Conservation (phyloP, 768 basidiomycete genomes). For the Inosperma sp. region DNA sequence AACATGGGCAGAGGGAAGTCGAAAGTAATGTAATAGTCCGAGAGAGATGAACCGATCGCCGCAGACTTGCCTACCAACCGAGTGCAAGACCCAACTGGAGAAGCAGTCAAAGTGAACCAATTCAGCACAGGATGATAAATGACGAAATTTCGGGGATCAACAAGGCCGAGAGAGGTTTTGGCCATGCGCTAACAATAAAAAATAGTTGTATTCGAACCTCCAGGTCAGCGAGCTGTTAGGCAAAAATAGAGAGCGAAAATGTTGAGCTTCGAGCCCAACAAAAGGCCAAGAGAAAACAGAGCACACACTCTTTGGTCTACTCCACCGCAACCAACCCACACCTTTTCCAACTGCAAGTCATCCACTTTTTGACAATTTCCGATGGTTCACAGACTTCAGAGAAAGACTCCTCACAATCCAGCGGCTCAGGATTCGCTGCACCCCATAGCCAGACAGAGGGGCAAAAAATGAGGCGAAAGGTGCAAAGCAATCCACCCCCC, state of each 20-base stretch:
- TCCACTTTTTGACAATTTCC: background rate
- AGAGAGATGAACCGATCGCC: background rate
- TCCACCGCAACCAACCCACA: background rate
- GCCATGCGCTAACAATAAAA: background rate
- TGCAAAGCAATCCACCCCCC: background rate
- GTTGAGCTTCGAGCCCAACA: constrained; percentile 22
- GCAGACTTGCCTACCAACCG: background rate
- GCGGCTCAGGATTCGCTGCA: constrained; percentile 16
- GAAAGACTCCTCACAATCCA: constrained; percentile 9
- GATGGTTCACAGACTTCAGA: background rate
- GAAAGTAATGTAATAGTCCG: background rate
- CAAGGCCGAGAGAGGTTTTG: too few species aligned
- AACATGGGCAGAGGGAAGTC: background rate
- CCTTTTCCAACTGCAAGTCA: background rate
- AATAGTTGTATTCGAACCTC: background rate
- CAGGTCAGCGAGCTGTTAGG: constrained; percentile 7
- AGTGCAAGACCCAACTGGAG: constrained; percentile 8
- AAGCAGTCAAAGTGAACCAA: constrained; percentile 1
- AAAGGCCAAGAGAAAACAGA: constrained; percentile 3
- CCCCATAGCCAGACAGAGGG: constrained; percentile 19
- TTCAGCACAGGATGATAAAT: too few species aligned
- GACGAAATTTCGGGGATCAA: background rate
- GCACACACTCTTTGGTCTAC: constrained; percentile 1
- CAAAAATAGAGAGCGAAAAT: constrained; percentile 11
- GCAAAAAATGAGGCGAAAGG: constrained; percentile 18